Evolutionary conservation across 306 rosid genomes (phyloP).

Genomic region (Dryas octopetala): DNA sequence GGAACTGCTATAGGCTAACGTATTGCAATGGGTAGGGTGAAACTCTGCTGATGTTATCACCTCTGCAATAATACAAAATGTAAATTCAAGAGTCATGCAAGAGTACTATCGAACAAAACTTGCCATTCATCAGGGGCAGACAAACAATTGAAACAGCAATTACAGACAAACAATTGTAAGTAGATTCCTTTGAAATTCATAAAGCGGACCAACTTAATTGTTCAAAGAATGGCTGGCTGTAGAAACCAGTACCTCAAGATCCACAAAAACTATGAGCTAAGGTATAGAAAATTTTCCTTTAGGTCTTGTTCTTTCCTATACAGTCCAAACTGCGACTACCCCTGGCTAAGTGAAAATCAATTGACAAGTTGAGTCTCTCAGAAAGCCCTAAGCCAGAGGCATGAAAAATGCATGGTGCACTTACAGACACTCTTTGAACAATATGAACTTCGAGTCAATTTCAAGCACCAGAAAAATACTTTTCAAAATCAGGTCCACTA

Average conservation of each 20-base stretch:
- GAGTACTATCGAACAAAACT: slow-evolving; percentile 7
- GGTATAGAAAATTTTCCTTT: not conserved
- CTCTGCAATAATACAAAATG: slow-evolving; percentile 59
- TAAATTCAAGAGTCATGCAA: slow-evolving; percentile 23
- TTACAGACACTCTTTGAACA: not conserved
- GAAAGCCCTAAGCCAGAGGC: not conserved
- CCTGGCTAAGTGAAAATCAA: not conserved
- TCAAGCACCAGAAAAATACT: slow-evolving; percentile 14
- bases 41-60: slow-evolving; percentile 99
- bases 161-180: not conserved
- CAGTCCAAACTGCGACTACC: slow-evolving; percentile 3
- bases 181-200: not conserved
- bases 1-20: slow-evolving; percentile 94
- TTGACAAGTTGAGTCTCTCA: not conserved
- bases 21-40: slow-evolving; percentile 95
- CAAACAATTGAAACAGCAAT: not conserved
- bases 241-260: not conserved
- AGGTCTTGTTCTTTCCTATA: not conserved
- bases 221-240: not conserved
- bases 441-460: not conserved
- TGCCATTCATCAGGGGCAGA: not conserved
- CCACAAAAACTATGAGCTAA: not conserved
- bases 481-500: not conserved
- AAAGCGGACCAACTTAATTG: not conserved
- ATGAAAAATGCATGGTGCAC: not conserved